Percentiles rank a stretch among this genome's conserved stretches.
Evolutionary conservation across 2,329 filamentous ascomycete species (phyloP).

Genomic region (Ophiocordyceps camponoti-leonardi): DNA sequence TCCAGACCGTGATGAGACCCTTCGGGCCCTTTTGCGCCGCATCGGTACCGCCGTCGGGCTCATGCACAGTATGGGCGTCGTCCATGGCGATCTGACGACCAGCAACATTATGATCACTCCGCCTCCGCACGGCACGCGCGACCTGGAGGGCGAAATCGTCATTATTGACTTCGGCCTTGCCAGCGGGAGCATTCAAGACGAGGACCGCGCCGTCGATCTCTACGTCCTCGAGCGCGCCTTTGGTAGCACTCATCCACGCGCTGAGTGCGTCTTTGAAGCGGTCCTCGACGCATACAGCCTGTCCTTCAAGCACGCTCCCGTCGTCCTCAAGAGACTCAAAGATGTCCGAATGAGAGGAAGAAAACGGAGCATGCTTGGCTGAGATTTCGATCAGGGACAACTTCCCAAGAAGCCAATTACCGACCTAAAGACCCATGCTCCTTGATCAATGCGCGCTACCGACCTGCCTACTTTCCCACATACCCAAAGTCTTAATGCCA

Average conservation of each 20-base stretch:
- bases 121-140: constrained; percentile 6
- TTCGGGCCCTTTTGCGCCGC: constrained; percentile 47
- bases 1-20: constrained; percentile 25
- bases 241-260: constrained; percentile 80
- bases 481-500: not conserved
- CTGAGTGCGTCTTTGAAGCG: constrained; percentile 58
- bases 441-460: not conserved
- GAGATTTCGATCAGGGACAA: constrained; percentile 1
- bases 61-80: constrained; percentile 69
- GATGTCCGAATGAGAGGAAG: constrained; percentile 86
- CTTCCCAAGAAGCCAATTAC: not conserved
- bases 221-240: constrained; percentile 94
- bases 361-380: constrained; percentile 96
- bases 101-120: constrained; percentile 79
- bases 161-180: constrained; percentile 93
- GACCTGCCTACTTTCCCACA: not conserved
- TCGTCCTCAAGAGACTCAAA: constrained; percentile 67
- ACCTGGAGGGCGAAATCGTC: constrained; percentile 56
- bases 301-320: constrained; percentile 56
- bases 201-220: constrained; percentile 87
- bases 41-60: constrained; percentile 56
- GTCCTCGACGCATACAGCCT: constrained; percentile 59
- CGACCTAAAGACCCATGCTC: not conserved
- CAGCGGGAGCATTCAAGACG: constrained; percentile 62
- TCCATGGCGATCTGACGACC: constrained; percentile 92